Base-by-base conservation (phyloP, 331 rosid genomes). In the Spiraea crenata region DNA sequence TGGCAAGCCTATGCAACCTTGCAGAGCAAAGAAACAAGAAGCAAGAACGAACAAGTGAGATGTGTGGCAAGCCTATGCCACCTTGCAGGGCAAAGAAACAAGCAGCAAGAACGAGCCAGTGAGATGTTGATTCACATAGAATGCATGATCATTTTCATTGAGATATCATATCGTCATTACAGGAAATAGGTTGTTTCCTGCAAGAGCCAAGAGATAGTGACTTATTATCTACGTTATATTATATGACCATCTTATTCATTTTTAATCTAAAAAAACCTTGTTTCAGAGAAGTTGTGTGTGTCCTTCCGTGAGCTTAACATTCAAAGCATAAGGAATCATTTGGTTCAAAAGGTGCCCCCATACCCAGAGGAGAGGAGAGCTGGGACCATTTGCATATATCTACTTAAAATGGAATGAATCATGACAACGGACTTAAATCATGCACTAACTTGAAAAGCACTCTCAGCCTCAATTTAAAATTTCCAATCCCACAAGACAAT, bases 1-100 rank as follows among this genome's bases (percentile, higher is more conserved):
- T 61, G 99, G 97, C 65, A 89, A 85, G 63, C 99, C 97, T 11
- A 74, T 95, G 85, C 85, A 79, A 20, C 93, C 95, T n/a, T 95
- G 99, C 47, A 89, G 81, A 80, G 76, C 69, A 78, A 58, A 69
- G 54, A 50, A 77, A 82, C 49, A 39, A 64, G 38, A 80, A 65
- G 79, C 64, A 75, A 60, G 71, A 31, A 42, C 38, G 72, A 82
- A 89, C 81, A 90, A 87, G 87, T 82, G 69, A 79, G 71, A 57
- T 55, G 92, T 91, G 99, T 61, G 99, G 97, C 65, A 89, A 85
- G 63, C 99, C 97, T 11, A 74, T 95, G 85, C 85, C 81, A 20
- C 93, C 95, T n/a, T 95, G 99, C 47, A 89, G 81, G 81, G 76
- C 69, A 78, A 58, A 69, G 54, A 50, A 77, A 82, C 49, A 39